Evolutionary conservation across 2,329 filamentous ascomycete species (phyloP), one percentile per base, ranked within the genome.

Genomic region (Arthrinium phaeospermum): DNA sequence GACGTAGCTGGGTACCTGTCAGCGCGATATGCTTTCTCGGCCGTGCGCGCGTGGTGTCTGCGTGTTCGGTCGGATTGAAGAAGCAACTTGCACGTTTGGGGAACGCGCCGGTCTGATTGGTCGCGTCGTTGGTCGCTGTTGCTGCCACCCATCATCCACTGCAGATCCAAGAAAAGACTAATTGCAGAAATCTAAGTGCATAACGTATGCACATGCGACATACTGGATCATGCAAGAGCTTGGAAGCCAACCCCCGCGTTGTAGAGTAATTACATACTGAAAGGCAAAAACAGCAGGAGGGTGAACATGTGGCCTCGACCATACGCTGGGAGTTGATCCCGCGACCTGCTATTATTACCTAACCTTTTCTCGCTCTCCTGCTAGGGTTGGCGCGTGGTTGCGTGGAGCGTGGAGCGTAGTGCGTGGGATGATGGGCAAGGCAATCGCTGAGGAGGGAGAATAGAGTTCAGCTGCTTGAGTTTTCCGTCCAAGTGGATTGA

Each of bases 21-120:
- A 41, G 57, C 22, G 19, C 57, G 57, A 64, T 64, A 64, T 64
- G 57, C 57, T 64, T 64, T 64, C 57, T 64, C 57, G 57, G 57
- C 57, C 57, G 57, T 64, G 57, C 57, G 57, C 57, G 57, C 34
- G 57, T 61, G 53, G 41, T 64, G 57, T 34, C 34, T 34, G 57
- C 34, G 57, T 61, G 53, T 61, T 61, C 53, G 53, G 37, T 41
- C 37, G 37, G 37, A 41, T 41, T 41, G 53, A 61, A 64, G 34
- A 64, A 64, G 57, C 34, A 24, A 64, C 57, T 41, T 41, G 57
- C 57, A 64, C 57, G 57, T 64, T 64, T 64, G 41, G 57, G 22
- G 57, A n/a, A 41, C 19, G 19, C 22, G 19, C 13, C 57, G 30
- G n/a, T 64, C 7, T 64, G 57, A 64, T 64, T 64, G 30, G 57